Conservation (phyloP, 805 yeast species). For the Yarrowia alimentaria region DNA sequence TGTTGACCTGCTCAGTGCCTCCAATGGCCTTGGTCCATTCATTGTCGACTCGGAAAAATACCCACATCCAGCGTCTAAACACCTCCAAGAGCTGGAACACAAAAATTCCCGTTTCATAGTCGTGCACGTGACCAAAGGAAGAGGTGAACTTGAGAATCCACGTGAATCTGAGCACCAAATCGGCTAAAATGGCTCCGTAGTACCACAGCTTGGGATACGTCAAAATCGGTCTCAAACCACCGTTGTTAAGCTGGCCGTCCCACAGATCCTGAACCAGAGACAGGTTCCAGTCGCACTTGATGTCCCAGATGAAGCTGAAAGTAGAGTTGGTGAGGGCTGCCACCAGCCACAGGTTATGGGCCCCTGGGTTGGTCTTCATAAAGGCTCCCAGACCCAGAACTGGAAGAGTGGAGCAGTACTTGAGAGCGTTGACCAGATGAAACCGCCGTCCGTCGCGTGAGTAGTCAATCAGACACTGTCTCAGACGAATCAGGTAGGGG, state of each 20-base stretch:
- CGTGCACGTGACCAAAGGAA: slow-evolving; percentile 36
- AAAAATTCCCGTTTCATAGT: slow-evolving; percentile 58
- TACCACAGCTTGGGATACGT: slow-evolving; percentile 46
- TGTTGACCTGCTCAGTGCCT: too few relatives aligned
- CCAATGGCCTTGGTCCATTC: slow-evolving; percentile 51
- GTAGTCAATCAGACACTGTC: slow-evolving; percentile 79
- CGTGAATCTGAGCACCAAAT: slow-evolving; percentile 65
- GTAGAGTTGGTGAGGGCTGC: slow-evolving; percentile 62
- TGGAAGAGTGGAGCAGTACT: slow-evolving; percentile 68
- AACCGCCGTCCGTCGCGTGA: slow-evolving; percentile 48
- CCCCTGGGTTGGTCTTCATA: slow-evolving; percentile 31
- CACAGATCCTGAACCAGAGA: slow-evolving; percentile 46
- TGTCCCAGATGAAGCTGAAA: slow-evolving; percentile 87
- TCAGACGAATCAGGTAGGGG: slow-evolving; percentile 74
- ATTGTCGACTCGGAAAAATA: slow-evolving; percentile 75
- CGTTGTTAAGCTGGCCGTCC: slow-evolving; percentile 29
- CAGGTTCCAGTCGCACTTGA: slow-evolving; percentile 84
- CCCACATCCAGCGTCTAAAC: slow-evolving; percentile 86
- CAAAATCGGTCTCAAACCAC: slow-evolving; percentile 36
- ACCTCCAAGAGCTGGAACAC: slow-evolving; percentile 72
- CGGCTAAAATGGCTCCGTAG: slow-evolving; percentile 55
- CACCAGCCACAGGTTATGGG: slow-evolving; percentile 38
- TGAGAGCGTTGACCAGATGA: slow-evolving; percentile 69
- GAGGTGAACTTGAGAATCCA: slow-evolving; percentile 65
- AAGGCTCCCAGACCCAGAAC: slow-evolving; percentile 43